Evolutionary conservation across 441 rosid genomes (phyloP), one percentile per base, ranked within the genome.

Genomic region (Mallotus japonicus): DNA sequence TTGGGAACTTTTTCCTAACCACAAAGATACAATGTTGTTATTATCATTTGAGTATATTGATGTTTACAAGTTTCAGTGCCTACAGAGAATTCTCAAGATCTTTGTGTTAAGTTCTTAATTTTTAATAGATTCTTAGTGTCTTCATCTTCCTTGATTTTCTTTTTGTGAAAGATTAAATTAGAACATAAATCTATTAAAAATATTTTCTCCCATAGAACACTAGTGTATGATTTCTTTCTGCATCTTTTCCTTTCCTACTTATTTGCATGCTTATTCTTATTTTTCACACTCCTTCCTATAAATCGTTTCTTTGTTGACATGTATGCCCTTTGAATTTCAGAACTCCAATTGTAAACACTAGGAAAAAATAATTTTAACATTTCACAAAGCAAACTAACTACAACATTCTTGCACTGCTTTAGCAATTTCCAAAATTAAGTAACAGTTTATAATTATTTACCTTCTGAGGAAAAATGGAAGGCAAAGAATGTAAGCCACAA

Each of bases 401-500:
- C 15, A 58, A 64, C 34, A 71, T 22, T 66, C 65, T 70, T 64
- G 62, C 70, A 61, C 47, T 75, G 19, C 24, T 70, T 69, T 72
- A 46, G 56, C 64, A 66, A 72, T 58, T 67, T 67, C 64, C 12
- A 77, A 51, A 78, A 22, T 73, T 66, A 71, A 74, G 73, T 67
- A 76, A 69, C 51, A 50, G 56, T 62, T 74, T 62, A 56, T 47
- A 65, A 75, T 70, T 17, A 74, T 66, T 78, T 82, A 84, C 88
- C 87, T 85, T 81, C 86, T 70, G 68, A 79, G 68, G 68, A 73
- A 83, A 28, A 82, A 75, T 69, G 65, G 86, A 80, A 83, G 85
- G 87, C 77, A 78, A 80, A 77, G 79, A 75, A 83, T 78, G 75
- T 42, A 78, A 69, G 68, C 74, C 77, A 55, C 28, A 66, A 68